These are phyloP conservation scores for Rutidosis leptorrhynchoides DNA, from an alignment of 129 eudicot genomes.

Conservation along the genomic window DNA sequence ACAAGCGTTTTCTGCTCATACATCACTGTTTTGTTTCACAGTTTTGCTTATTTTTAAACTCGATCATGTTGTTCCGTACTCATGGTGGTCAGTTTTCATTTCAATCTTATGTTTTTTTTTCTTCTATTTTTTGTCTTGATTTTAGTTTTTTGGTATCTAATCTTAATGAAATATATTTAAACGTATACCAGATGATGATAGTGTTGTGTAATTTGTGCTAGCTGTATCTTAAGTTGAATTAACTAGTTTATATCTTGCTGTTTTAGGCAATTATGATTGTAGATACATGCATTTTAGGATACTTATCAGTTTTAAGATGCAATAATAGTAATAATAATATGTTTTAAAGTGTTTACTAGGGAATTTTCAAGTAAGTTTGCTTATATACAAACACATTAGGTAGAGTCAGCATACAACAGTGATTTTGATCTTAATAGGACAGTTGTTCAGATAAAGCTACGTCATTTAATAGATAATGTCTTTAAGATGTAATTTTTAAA, in stretches of 20 bases:
- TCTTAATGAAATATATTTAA: neutral
- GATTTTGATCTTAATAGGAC: neutral
- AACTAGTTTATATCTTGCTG: neutral
- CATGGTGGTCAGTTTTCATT: conserved; percentile 45
- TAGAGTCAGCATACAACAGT: neutral
- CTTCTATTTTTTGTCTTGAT: neutral
- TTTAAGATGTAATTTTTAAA: neutral
- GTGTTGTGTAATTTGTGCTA: neutral
- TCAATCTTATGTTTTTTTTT: neutral
- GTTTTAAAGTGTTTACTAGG: neutral
- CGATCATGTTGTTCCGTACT: conserved; percentile 36
- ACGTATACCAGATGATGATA: neutral
- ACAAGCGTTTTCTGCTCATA: conserved; percentile 46
- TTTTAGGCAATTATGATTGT: neutral
- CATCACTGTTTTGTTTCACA: conserved; percentile 48
- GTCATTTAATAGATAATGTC: neutral
- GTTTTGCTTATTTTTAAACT: conserved; percentile 46
- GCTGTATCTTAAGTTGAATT: neutral
- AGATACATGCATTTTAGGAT: neutral
- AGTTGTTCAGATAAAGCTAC: neutral
- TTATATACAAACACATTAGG: neutral
- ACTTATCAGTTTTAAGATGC: neutral
- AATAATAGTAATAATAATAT: neutral
- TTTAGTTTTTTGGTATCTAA: neutral
- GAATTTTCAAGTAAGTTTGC: neutral